Base-by-base conservation (phyloP, 768 basidiomycete genomes). In the Candolleomyces efflorescens region DNA sequence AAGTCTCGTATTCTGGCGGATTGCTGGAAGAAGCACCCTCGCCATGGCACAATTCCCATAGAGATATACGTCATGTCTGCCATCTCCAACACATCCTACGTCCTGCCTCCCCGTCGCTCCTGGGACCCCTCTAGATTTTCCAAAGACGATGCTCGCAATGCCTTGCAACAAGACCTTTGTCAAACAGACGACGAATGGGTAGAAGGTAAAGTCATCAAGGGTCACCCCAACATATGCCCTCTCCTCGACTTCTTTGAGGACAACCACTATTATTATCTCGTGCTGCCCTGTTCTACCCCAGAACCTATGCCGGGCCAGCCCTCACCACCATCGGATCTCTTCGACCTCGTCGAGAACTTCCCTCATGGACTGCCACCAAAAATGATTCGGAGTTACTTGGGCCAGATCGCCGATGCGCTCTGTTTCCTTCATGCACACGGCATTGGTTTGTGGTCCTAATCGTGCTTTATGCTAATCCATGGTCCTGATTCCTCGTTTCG, bases 1-100 rank as follows among this genome's bases (percentile, higher is more conserved):
- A 98, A 98, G 73, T 94, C 92, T 48, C 90, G 97, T 53, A 99
- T 99, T 59, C 82, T 99, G 53, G 96, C 96, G 27, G 96, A 99
- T 75, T 98, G 96, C 72, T 99, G 97, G 97, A 98, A 98, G 77
- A 92, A 91, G 67, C 96, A 99, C 69, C 90, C 91, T 44, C 84
- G 88, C 60, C 83, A 91, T 69, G 96, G 96, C 56, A 97, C 97
- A 7, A 97, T 98, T 65, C 96, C 97, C 15, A 96, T 98, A 75
- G 97, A 99, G 75, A 96, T 96, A 23, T 91, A 90, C 68, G 91
- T 94, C 67, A 90, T 94, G 92, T 91, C 90, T 58, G 85, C 90
- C 48, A 87, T 93, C 71, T 94, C 92, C 49, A 83, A 87, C 61
- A 90, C 85, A 3, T 79, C 86, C 23, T 92, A 92, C 71, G 78